phyloP scores from a whole-genome alignment of 2,329 filamentous ascomycete species.

The Paecilomyces sp. region DNA sequence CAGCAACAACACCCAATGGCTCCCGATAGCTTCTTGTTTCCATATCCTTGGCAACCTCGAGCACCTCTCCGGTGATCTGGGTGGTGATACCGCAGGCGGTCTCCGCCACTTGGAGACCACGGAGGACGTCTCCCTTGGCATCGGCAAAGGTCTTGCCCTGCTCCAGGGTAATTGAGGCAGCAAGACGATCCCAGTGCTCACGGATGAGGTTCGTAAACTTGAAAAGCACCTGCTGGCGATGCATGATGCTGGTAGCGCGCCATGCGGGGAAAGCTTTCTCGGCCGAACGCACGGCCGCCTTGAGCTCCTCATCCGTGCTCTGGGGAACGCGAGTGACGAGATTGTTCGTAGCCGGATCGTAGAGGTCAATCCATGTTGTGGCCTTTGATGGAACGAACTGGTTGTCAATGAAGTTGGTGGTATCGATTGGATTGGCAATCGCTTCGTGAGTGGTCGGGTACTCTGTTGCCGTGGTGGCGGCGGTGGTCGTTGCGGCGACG shows the following conservation, averaged over 20 bases:
- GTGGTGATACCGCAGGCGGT: constrained; percentile 61
- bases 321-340: constrained; percentile 59
- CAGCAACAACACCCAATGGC: constrained; percentile 57
- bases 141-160: constrained; percentile 64
- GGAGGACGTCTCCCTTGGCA: constrained; percentile 59
- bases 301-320: constrained; percentile 57
- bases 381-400: constrained; percentile 53
- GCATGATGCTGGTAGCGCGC: constrained; percentile 54
- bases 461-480: constrained; percentile 42
- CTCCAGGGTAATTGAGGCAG: constrained; percentile 59
- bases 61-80: constrained; percentile 58
- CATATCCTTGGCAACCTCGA: constrained; percentile 65
- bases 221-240: constrained; percentile 59
- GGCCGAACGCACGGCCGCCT: constrained; percentile 55
- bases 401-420: constrained; percentile 59
- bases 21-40: constrained; percentile 61
- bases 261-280: constrained; percentile 57
- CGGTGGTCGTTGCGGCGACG: constrained; percentile 42
- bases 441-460: constrained; percentile 52
- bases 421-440: constrained; percentile 50
- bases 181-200: constrained; percentile 58
- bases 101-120: constrained; percentile 60
- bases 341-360: constrained; percentile 61
- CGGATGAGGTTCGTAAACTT: constrained; percentile 58
- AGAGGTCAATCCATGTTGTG: constrained; percentile 56